A percentile compares a stretch with the other conserved stretches of the same genome.
phyloP scores from a whole-genome alignment of 2,329 filamentous ascomycete species.

The Calonectria hawksworthii region DNA sequence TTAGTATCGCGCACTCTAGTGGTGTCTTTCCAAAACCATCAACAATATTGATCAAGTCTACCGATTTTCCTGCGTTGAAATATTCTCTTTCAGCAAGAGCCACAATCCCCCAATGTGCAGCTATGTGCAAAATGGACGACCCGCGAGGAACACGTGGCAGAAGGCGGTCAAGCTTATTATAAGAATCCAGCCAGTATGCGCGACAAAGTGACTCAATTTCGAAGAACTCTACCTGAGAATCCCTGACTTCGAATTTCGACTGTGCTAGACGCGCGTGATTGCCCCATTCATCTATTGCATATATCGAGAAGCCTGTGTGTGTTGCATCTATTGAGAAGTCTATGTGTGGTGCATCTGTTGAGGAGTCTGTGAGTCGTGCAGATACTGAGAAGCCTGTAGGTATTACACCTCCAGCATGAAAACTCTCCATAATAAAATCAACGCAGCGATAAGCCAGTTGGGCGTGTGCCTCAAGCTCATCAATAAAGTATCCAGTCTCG shows the following conservation, averaged over 20 bases:
- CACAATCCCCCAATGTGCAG: background rate
- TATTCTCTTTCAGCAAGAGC: background rate
- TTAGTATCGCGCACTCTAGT: background rate
- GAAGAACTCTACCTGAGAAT: background rate
- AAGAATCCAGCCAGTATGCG: background rate
- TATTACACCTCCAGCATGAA: background rate
- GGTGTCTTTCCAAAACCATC: background rate
- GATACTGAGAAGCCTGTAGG: background rate
- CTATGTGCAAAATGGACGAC: background rate
- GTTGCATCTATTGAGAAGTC: too few species aligned
- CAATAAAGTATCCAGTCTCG: background rate
- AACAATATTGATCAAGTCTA: background rate
- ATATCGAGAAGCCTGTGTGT: background rate
- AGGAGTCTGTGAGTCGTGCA: too few species aligned
- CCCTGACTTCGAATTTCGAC: background rate
- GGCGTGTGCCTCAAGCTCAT: background rate
- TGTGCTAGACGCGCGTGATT: slow-evolving; percentile 1
- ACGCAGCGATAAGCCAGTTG: background rate
- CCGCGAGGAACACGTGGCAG: too few species aligned
- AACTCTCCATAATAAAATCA: background rate
- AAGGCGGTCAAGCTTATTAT: background rate
- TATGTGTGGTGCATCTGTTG: too few species aligned
- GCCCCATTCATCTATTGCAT: background rate
- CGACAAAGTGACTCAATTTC: background rate
- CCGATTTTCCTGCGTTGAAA: background rate